phyloP scores from a whole-genome alignment of 495 filamentous ascomycete genomes.

The Penicillium psychrofluorescens region DNA sequence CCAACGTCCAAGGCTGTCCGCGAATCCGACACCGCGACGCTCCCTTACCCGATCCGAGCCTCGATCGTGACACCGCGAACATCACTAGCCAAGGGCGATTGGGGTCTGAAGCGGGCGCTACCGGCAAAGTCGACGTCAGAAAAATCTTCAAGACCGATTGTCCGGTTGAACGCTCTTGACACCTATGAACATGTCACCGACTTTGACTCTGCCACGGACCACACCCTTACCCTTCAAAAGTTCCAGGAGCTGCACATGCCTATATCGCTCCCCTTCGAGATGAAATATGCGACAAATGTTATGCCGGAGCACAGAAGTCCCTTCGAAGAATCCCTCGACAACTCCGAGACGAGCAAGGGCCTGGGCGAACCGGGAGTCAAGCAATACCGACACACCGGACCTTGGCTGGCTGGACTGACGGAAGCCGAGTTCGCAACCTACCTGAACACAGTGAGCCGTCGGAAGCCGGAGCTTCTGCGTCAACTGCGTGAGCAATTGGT shows the following conservation, averaged over 20 bases:
- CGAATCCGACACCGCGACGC: conserved; percentile 61
- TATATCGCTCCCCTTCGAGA: conserved; percentile 42
- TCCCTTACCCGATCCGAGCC: conserved; percentile 72
- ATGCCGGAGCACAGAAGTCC: conserved; percentile 37
- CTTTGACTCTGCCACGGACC: conserved; percentile 76
- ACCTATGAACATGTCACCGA: conserved; percentile 88
- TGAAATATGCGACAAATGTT: conserved; percentile 22
- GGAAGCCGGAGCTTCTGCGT: conserved; percentile 53
- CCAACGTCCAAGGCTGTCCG: conserved; percentile 32
- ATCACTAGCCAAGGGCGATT: conserved; percentile 76
- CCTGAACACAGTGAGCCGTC: conserved; percentile 52
- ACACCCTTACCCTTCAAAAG: conserved; percentile 73
- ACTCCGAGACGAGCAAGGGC: conserved; percentile 33
- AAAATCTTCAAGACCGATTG: conserved; percentile 59
- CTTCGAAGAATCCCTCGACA: conserved; percentile 42
- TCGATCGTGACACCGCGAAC: conserved; percentile 72
- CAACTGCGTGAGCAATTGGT: conserved; percentile 46
- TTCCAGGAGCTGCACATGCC: conserved; percentile 76
- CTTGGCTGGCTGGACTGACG: conserved; percentile 72
- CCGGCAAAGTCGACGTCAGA: conserved; percentile 64
- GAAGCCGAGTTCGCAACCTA: conserved; percentile 65
- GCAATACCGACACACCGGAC: conserved; percentile 50
- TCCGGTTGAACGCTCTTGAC: conserved; percentile 69
- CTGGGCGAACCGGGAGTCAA: conserved; percentile 22
- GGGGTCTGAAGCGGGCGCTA: conserved; percentile 86